Percentiles rank a stretch among this genome's conserved stretches.
These are phyloP conservation scores for Globisporangium abappressorium DNA, from an alignment of 352 stramenopile species.

Conservation along the genomic window DNA sequence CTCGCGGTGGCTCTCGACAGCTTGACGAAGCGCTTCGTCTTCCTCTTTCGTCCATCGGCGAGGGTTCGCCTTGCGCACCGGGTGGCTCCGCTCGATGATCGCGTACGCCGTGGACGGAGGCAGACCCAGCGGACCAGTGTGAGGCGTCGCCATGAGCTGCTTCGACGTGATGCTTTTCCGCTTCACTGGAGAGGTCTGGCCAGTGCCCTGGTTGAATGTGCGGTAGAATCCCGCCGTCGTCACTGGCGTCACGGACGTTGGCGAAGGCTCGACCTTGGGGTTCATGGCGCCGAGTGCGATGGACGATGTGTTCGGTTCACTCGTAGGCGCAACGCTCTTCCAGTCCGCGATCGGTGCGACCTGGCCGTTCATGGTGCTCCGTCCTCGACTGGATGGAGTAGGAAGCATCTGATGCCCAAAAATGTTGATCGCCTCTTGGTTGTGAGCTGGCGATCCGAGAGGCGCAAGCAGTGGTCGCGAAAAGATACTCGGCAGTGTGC, in stretches of 20 bases:
- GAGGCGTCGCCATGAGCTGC: conserved; percentile 50
- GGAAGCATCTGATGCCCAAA: conserved; percentile 11
- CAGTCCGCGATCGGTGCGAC: conserved; percentile 11
- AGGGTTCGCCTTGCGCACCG: conserved; percentile 64
- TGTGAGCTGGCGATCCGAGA: conserved; percentile 24
- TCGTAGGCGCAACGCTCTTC: conserved; percentile 12
- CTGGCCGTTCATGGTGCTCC: background rate
- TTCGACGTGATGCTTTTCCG: conserved; percentile 79
- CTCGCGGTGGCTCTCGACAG: conserved; percentile 84
- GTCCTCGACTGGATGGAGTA: conserved; percentile 11
- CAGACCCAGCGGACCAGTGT: conserved; percentile 20
- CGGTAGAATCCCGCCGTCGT: conserved; percentile 29
- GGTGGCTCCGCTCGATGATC: conserved; percentile 29
- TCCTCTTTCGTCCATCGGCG: conserved; percentile 87
- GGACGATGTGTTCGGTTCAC: background rate
- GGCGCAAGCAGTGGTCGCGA: conserved; percentile 39
- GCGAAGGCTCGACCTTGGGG: conserved; percentile 27
- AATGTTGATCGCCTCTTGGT: background rate
- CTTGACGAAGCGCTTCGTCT: conserved; percentile 79
- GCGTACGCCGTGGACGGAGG: conserved; percentile 16
- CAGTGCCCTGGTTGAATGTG: conserved; percentile 24
- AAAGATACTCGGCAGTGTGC: conserved; percentile 47
- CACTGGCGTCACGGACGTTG: conserved; percentile 42
- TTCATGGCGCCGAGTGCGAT: conserved; percentile 5
- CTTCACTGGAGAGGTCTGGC: conserved; percentile 60